Base-by-base conservation (phyloP, 352 stramenopile genomes). In the Globisporangium lucens region DNA sequence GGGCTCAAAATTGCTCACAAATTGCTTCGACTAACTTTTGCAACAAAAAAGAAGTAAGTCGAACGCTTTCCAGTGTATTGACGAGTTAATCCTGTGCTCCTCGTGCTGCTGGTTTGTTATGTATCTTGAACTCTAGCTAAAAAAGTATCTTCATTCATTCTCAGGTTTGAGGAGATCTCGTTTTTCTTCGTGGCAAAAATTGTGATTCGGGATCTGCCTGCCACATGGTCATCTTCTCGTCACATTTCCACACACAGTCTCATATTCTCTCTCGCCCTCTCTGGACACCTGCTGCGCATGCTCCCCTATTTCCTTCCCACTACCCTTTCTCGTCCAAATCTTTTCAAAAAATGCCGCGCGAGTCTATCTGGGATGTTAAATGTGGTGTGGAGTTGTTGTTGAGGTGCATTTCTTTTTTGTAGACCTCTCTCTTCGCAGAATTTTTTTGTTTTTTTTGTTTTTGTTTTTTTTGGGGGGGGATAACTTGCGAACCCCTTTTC, bases 401-500 rank as follows among this genome's bases (percentile, higher is more conserved):
- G 15, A 33, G 30, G 27, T 13, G 4, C 29, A 59, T 59, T 27
- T 59, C 53, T 59, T 41, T 59, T 59, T 59, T 35, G 53, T 12
- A 59, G 35, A 24, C 53, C 53, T 27, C 53, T 33, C 53, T 27
- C 53, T 33, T 59, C 53, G 29, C 53, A 58, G 52, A 59, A 22
- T n/a, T 49, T 51, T 46, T 12, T 46, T 22, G 22, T 2, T 47
- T 20, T 47, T n/a, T 47, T n/a, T n/a, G 4, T 20, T 8, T 8
- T 7, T 9, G 4, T n/a, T 20, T 47, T 1, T 46, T 47, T 47
- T 49, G 13, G 41, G 35, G 35, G 35, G 8, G 10, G 4, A 33
- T 6, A 6, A 33, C 5, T 33, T 5, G 30, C 30, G 30, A 41
- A 49, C n/a, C 41, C 41, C 8, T 49, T 49, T 49, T 49, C 41